phyloP scores from a whole-genome alignment of 176 grass and related monocot species.

The Cocos nucifera region DNA sequence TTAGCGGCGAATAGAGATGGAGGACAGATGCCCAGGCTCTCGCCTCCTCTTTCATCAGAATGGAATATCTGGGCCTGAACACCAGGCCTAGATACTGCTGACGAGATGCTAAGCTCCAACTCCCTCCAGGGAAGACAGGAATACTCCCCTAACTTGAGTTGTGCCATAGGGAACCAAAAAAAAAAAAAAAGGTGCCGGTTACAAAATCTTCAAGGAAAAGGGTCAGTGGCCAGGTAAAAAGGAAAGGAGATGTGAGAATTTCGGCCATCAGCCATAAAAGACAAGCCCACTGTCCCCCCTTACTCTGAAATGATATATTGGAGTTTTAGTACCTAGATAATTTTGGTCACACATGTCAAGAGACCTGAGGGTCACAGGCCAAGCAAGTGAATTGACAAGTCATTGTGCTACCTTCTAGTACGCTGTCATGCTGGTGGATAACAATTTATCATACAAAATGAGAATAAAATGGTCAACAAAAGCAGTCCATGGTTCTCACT shows the following conservation, averaged over 20 bases:
- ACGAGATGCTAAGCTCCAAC: neutral
- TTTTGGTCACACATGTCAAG: constrained; percentile 16
- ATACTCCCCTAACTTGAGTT: constrained; percentile 1
- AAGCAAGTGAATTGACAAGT: constrained; percentile 26
- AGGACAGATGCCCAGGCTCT: too few species aligned
- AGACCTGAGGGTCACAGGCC: neutral
- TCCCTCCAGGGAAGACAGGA: constrained; percentile 1
- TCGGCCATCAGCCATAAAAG: constrained; percentile 1
- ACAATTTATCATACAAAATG: too few species aligned
- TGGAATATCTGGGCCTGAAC: too few species aligned
- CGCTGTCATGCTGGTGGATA: neutral
- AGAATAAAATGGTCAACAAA: too few species aligned
- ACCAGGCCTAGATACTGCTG: too few species aligned
- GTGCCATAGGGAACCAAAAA: neutral
- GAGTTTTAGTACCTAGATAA: constrained; percentile 19
- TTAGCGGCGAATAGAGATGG: too few species aligned
- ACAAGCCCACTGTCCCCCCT: constrained; percentile 9
- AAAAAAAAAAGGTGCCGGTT: constrained; percentile 5
- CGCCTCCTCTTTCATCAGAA: too few species aligned
- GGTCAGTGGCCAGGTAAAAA: constrained; percentile 7
- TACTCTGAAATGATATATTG: constrained; percentile 15
- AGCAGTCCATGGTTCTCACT: too few species aligned
- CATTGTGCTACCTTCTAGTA: constrained; percentile 11
- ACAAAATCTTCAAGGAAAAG: constrained; percentile 8
- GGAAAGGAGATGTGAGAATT: neutral